Base-by-base conservation (phyloP, 169 alveolate species). In the Babesia gibsoni region DNA sequence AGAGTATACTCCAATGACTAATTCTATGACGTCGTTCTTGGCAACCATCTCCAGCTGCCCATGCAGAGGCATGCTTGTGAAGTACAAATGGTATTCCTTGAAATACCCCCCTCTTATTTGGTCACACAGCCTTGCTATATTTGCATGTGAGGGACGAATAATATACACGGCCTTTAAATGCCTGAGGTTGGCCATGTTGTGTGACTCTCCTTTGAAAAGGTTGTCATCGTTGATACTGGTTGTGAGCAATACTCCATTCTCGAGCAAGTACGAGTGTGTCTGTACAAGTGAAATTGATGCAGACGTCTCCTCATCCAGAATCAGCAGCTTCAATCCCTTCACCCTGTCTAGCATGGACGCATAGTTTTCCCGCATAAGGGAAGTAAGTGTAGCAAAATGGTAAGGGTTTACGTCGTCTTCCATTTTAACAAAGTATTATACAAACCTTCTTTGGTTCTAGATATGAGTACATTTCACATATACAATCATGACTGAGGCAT, bases 251-350 rank as follows among this genome's bases (percentile, higher is more conserved):
- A 95, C 97, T 50, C 94, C 97, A 59, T 89, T 94, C 66, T 94
- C 93, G 25, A 96, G 79, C 6, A 95, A 89, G 61, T 92, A 84
- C 14, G 97, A 83, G 70, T 95, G 95, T 4, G 96, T 89, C 73
- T 88, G 92, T 18, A 93, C 96, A 18, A 96, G 75, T 18, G 98
- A 94, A 42, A 96, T 91, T 10, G 92, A 91, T 30, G 86, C 89
- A 41, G 89, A 84, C 12, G 98, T 95, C 59, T 94, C 98, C 43
- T 84, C 84, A 69, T 96, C 99, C 50, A 95, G 67, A 36, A 96
- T 85, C 18, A 95, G 82, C 35, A 96, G 95, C 92, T 96, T 91
- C 53, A 83, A 36, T 2, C 92, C 92, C 72, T 87, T 87, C 12
- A 87, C 90, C 0, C 84, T 58, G 37, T 87, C 87, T 29, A 87